Conservation (phyloP, 2,329 filamentous ascomycete genomes). For the Knufia petricola region DNA sequence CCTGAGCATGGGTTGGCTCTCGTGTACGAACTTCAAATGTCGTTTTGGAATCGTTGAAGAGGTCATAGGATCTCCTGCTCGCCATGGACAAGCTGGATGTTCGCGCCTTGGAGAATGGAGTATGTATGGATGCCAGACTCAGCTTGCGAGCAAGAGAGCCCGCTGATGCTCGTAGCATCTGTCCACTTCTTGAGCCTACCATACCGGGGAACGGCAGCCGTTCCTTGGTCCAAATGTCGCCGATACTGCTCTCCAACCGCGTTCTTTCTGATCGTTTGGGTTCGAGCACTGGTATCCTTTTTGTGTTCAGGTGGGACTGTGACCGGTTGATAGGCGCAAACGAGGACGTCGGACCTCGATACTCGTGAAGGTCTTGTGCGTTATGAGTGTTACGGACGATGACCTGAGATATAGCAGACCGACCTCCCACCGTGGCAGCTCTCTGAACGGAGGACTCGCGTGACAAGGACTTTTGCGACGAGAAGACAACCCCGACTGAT, state of each 20-base stretch:
- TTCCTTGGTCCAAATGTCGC: constrained; percentile 77
- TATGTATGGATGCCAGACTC: constrained; percentile 69
- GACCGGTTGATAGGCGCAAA: constrained; percentile 55
- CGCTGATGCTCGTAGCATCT: constrained; percentile 66
- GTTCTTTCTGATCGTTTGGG: constrained; percentile 67
- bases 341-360: constrained; percentile 28
- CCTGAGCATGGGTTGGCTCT: constrained; percentile 14
- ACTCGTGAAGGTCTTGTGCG: constrained; percentile 46
- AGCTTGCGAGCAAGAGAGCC: constrained; percentile 82
- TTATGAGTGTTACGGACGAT: constrained; percentile 78
- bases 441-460: constrained; percentile 63
- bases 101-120: constrained; percentile 59
- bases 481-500: constrained; percentile 64
- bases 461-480: constrained; percentile 49
- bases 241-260: constrained; percentile 62
- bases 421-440: constrained; percentile 62
- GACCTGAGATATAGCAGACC: constrained; percentile 60
- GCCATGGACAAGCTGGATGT: constrained; percentile 48
- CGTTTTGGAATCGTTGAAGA: constrained; percentile 14
- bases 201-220: constrained; percentile 75
- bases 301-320: constrained; percentile 66
- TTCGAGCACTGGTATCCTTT: constrained; percentile 58
- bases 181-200: constrained; percentile 56
- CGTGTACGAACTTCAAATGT: constrained; percentile 20
- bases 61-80: constrained; percentile 20